Base-by-base conservation (phyloP, 129 eudicot genomes). In the Flaveria robusta region DNA sequence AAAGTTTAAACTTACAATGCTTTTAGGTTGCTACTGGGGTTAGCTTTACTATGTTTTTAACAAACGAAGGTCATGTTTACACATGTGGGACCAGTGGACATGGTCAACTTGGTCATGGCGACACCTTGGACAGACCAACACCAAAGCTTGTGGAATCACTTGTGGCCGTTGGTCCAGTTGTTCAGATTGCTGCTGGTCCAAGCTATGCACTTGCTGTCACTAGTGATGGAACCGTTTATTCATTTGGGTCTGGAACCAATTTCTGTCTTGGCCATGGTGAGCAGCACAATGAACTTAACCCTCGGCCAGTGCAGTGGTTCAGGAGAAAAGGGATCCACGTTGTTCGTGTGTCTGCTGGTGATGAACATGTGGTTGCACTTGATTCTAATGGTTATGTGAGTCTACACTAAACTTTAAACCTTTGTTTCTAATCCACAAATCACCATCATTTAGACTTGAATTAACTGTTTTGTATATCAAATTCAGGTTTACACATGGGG, bases 221-320 rank as follows among this genome's bases (percentile, higher is more conserved):
- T 10, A 52, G 81, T 47, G 97, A 94, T 34, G 97, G 99, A 78
- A 81, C 89, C 3, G 77, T 87, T 19, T 86, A 83, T 75, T 94
- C 97, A 3, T 94, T 86, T 76, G 97, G 98, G 27, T 91, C 93
- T 3, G 97, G 97, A 50, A 75, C 88, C 59, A 91, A 94, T 51
- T 94, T 94, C 84, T 94, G 98, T 86, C 88, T 94, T 26, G 98
- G 98, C 42, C 98, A 94, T 13, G 98, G 98, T 24, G 97, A 87
- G 50, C 98, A 89, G 83, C 97, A 89, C 67, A 86, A 89, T 72
- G 97, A 85, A 68, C 85, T 85, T 22, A 90, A 68, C 67, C 98
- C 97, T 9, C 87, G 96, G 42, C 88, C 90, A 3, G 74, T 94
- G 16, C 86, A 67, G 76, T 87, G 84, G 27, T 91, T 94, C 72